phyloP scores from a whole-genome alignment of 192 early-diverging fungal genomes.

The Linderina pennispora region DNA sequence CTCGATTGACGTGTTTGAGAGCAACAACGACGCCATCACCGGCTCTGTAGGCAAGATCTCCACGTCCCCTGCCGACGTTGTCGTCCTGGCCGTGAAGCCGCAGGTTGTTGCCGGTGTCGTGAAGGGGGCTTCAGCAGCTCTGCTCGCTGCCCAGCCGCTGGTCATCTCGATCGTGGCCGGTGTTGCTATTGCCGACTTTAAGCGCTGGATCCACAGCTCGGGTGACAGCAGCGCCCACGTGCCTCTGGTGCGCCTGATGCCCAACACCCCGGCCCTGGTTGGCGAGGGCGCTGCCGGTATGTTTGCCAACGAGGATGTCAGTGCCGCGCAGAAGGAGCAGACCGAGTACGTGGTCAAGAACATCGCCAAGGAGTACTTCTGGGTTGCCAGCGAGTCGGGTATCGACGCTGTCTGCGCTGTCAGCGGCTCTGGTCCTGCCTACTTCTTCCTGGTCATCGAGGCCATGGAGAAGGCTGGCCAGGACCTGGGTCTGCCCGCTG shows the following conservation, averaged over 20 bases:
- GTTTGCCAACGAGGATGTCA: constrained; percentile 61
- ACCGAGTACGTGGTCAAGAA: constrained; percentile 65
- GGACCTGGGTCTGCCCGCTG: constrained; percentile 63
- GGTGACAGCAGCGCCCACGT: constrained; percentile 17
- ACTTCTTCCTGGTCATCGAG: constrained; percentile 92
- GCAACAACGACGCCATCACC: constrained; percentile 56
- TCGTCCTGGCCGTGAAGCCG: constrained; percentile 89
- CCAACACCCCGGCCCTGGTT: constrained; percentile 91
- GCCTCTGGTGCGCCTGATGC: constrained; percentile 81
- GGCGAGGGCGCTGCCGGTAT: constrained; percentile 83
- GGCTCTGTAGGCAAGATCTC: constrained; percentile 25
- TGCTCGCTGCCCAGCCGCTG: constrained; percentile 55
- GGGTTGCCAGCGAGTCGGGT: constrained; percentile 69
- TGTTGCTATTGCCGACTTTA: constrained; percentile 67
- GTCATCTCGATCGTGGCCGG: constrained; percentile 90
- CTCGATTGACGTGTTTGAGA: constrained; percentile 53
- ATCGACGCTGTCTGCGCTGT: constrained; percentile 86
- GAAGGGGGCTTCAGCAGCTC: constrained; percentile 44
- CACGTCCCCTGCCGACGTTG: constrained; percentile 46
- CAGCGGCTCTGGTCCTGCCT: constrained; percentile 93
- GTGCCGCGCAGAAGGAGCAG: constrained; percentile 52
- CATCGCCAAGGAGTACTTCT: constrained; percentile 75
- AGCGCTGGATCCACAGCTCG: constrained; percentile 57
- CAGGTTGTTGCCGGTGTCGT: constrained; percentile 76
- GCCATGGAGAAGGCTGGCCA: constrained; percentile 77